phyloP scores from a whole-genome alignment of 1,284 basidiomycete species.

The Dichomitus squalens region DNA sequence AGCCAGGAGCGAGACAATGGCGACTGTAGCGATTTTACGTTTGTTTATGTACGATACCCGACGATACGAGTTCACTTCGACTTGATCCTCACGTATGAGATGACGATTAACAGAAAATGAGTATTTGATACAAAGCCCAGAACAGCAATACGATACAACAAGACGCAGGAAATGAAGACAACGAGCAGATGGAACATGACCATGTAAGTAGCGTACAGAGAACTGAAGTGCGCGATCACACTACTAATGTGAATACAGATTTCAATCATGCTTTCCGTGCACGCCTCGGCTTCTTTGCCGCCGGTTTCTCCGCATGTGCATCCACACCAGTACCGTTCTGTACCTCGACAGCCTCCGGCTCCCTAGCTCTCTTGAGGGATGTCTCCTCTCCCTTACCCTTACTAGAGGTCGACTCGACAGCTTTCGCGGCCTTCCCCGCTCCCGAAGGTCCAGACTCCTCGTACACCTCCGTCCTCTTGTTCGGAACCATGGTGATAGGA shows the following conservation, averaged over 20 bases:
- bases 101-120: no score
- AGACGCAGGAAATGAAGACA: no score
- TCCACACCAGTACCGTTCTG: neutral
- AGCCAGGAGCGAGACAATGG: constrained; percentile 21
- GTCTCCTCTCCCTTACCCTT: no score
- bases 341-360: neutral
- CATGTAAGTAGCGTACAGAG: no score
- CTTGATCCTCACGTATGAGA: neutral
- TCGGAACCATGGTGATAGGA: neutral
- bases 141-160: neutral
- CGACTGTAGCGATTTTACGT: constrained; percentile 11
- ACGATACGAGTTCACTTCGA: neutral
- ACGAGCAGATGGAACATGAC: no score
- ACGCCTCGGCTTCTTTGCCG: neutral
- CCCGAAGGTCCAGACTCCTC: neutral
- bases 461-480: neutral
- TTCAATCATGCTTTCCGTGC: neutral
- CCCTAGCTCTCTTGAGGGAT: no score
- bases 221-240: no score
- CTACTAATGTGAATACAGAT: no score
- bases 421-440: no score
- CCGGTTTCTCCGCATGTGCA: neutral
- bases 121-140: neutral
- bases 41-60: neutral
- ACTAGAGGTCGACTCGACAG: no score